Evolutionary conservation across 306 rosid genomes (phyloP).

Genomic region (Quillaja saponaria): DNA sequence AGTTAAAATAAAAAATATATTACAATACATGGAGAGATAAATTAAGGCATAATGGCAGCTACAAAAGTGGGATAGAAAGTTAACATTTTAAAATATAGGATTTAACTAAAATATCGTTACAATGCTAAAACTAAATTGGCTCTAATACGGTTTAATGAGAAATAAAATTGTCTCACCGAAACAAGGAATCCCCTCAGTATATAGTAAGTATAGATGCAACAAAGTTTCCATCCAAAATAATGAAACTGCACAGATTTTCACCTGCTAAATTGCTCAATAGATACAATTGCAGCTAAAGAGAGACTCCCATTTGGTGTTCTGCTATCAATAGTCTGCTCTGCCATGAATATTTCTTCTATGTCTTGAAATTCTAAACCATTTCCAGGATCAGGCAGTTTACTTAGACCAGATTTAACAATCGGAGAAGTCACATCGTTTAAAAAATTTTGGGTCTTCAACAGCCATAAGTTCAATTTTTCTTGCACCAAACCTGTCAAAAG

Average conservation of each 20-base stretch:
- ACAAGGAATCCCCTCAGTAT: too few relatives aligned
- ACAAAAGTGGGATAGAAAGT: not conserved
- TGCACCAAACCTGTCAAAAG: slow-evolving; percentile 62
- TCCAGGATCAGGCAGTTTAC: slow-evolving; percentile 49
- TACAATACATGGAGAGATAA: too few relatives aligned
- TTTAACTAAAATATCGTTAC: not conserved
- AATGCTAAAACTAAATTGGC: too few relatives aligned
- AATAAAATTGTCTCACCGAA: too few relatives aligned
- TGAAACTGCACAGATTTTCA: slow-evolving; percentile 36
- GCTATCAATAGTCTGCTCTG: slow-evolving; percentile 70
- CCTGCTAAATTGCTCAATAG: slow-evolving; percentile 99
- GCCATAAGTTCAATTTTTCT: slow-evolving; percentile 64
- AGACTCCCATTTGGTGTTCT: slow-evolving; percentile 69
- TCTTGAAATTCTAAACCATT: slow-evolving; percentile 45
- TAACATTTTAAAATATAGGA: slow-evolving; percentile 3
- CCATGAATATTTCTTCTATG: slow-evolving; percentile 70
- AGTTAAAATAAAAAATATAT: too few relatives aligned
- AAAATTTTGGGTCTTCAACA: slow-evolving; percentile 73
- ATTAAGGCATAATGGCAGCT: too few relatives aligned
- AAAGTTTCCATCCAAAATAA: not conserved
- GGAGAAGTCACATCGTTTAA: slow-evolving; percentile 81
- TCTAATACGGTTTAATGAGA: not conserved
- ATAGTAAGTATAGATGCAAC: slow-evolving; percentile 8
- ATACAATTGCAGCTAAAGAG: slow-evolving; percentile 77
- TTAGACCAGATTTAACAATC: slow-evolving; percentile 58